Evolutionary conservation across 345 rosid genomes (phyloP), one percentile per base, ranked within the genome.

Genomic region (Anacardium occidentale): DNA sequence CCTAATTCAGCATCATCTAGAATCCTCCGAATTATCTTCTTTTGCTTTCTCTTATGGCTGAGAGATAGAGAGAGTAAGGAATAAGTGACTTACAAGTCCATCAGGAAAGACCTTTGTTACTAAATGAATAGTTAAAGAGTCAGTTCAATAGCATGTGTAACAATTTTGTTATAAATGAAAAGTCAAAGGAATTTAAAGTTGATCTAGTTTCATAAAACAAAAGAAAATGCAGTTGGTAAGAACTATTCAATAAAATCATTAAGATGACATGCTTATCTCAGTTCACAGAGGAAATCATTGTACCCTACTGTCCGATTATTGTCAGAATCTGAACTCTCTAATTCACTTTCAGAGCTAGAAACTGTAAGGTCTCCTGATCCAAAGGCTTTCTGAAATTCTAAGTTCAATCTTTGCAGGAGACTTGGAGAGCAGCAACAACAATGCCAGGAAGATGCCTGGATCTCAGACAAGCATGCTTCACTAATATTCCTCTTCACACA

Each of bases 1-100:
- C 99, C 99, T 80, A 96, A 83, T 87, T 96, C 99, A 73, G 97
- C 83, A 83, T 96, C 99, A 78, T 96, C 99, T 74, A 96, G 82
- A 53, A 96, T 96, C 82, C 99, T 83, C 61, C 99, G 88, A 64
- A 96, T 93, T 81, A 82, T 89, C 93, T 87, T 96, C 75, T 93
- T 90, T 52, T 20, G 80, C 87, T 81, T 91, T 82, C 83, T 87
- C 93, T 82, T 92, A 51, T 83, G 74, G 60, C 93, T 89, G 77
- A 77, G 7, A 76, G 65, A 78, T 64, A 77, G 58, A 74, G 15
- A 82, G 53, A 29, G 32, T 1, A 59, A 74, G 71, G 61, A 72
- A 73, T 12, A 77, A 75, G 25, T 10, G 44, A 47, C 47, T 13
- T 55, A 37, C 42, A 51, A 72, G 13, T 50, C 20, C 14, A 71